A percentile compares a stretch with the other conserved stretches of the same genome.
Evolutionary conservation across 352 stramenopile genomes (phyloP).

Genomic region (Phytophthora pluvialis): DNA sequence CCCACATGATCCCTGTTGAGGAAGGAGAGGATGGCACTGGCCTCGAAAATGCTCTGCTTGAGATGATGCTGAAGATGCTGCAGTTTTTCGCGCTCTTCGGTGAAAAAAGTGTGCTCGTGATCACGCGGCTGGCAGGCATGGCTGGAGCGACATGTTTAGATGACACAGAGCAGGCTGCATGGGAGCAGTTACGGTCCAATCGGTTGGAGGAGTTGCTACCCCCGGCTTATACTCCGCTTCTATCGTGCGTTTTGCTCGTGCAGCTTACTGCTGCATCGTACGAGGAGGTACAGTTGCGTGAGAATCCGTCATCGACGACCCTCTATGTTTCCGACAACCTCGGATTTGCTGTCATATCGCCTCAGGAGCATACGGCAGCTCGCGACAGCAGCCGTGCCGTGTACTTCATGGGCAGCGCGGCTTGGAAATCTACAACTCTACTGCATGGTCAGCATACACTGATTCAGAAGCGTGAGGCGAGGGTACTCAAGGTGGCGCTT

Average conservation of each 20-base stretch:
- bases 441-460: constrained; percentile 30
- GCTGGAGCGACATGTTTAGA: constrained; percentile 24
- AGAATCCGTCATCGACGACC: constrained; percentile 39
- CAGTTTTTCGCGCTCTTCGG: constrained; percentile 69
- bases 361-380: constrained; percentile 28
- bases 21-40: constrained; percentile 19
- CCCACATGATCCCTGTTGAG: constrained; percentile 46
- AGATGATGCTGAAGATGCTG: constrained; percentile 57
- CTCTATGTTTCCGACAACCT: constrained; percentile 41
- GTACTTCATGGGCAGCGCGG: constrained; percentile 35
- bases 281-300: constrained; percentile 52
- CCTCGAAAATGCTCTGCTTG: constrained; percentile 42
- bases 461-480: constrained; percentile 31
- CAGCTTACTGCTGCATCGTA: constrained; percentile 43
- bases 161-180: constrained; percentile 46
- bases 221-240: constrained; percentile 36
- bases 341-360: constrained; percentile 51
- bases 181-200: constrained; percentile 44
- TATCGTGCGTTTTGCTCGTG: constrained; percentile 48
- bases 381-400: constrained; percentile 41
- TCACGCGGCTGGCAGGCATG: constrained; percentile 45
- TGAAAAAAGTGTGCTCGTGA: constrained; percentile 48
- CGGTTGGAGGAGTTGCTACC: constrained; percentile 43
- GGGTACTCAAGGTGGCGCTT: constrained; percentile 46
- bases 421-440: constrained; percentile 45